Percentiles rank a stretch among this genome's conserved stretches.
Evolutionary conservation across 2,329 filamentous ascomycete species (phyloP).

Genomic region (Curvularia lunata): DNA sequence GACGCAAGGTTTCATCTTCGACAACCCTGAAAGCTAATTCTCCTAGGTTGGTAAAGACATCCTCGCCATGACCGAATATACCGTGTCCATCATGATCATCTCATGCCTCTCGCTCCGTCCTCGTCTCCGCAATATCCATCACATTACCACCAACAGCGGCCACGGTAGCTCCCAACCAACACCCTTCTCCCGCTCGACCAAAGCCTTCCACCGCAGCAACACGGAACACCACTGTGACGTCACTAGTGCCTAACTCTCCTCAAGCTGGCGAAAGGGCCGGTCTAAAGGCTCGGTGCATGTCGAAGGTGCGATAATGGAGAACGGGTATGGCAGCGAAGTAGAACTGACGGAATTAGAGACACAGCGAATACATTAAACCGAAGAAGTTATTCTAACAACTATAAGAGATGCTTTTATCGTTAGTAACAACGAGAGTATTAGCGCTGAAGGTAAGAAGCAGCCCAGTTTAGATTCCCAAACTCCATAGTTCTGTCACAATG

Average conservation of each 20-base stretch:
- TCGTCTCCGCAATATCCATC: neutral
- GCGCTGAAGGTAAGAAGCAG: neutral
- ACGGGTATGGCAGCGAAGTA: neutral
- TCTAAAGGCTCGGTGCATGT: neutral
- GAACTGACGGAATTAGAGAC: neutral
- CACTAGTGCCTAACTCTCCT: neutral
- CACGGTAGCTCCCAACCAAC: neutral
- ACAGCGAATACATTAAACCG: neutral
- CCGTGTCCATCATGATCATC: neutral
- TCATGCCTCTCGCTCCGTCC: neutral
- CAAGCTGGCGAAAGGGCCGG: neutral
- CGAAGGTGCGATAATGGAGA: neutral
- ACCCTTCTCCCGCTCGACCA: neutral
- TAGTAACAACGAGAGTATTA: constrained; percentile 51
- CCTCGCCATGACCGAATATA: neutral
- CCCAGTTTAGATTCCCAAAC: constrained; percentile 28
- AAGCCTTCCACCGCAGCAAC: neutral
- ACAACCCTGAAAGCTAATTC: neutral
- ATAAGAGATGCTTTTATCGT: constrained; percentile 23
- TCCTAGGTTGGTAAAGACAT: neutral
- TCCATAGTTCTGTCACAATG: neutral
- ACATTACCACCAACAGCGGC: neutral
- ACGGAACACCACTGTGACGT: neutral
- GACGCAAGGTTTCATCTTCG: neutral
- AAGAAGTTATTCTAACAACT: neutral